Percentiles rank a stretch among this genome's conserved stretches.
Conservation (phyloP, 2,329 filamentous ascomycete genomes). For the Pseudogymnoascus sp. region DNA sequence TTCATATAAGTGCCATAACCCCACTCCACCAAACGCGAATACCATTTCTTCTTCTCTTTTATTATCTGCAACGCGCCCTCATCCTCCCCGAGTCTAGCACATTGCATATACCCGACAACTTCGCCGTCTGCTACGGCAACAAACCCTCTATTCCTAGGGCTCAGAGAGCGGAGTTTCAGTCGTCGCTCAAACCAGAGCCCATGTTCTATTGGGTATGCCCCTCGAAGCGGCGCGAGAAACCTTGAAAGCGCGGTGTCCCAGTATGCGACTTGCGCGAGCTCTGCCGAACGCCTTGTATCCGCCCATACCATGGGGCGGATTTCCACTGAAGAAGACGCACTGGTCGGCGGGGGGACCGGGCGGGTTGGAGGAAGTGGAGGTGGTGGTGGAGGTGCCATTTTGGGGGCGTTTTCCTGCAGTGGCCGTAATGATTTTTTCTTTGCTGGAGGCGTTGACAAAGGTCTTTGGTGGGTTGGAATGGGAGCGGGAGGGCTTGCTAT, state of each 20-base stretch:
- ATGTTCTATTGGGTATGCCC: constrained; percentile 11
- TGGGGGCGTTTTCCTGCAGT: background rate
- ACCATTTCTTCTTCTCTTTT: constrained; percentile 10
- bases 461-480: background rate
- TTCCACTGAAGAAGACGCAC: background rate
- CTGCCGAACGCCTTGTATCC: background rate
- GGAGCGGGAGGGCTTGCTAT: background rate
- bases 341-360: background rate
- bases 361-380: background rate
- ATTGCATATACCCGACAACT: constrained; percentile 18
- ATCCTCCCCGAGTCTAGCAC: constrained; percentile 19
- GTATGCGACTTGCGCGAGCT: constrained; percentile 19
- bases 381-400: background rate
- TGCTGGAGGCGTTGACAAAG: background rate
- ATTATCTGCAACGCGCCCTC: constrained; percentile 15
- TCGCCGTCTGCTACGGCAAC: constrained; percentile 16
- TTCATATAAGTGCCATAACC: constrained; percentile 3
- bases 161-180: constrained; percentile 15
- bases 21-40: constrained; percentile 11
- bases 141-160: constrained; percentile 15
- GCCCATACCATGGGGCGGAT: background rate
- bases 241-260: constrained; percentile 14
- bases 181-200: constrained; percentile 13
- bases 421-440: background rate
- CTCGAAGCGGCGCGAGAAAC: constrained; percentile 17